Percentiles rank a stretch among this genome's conserved stretches.
These are phyloP conservation scores for Colletotrichum limetticola DNA, from an alignment of 2,329 filamentous ascomycete species.

Conservation along the genomic window DNA sequence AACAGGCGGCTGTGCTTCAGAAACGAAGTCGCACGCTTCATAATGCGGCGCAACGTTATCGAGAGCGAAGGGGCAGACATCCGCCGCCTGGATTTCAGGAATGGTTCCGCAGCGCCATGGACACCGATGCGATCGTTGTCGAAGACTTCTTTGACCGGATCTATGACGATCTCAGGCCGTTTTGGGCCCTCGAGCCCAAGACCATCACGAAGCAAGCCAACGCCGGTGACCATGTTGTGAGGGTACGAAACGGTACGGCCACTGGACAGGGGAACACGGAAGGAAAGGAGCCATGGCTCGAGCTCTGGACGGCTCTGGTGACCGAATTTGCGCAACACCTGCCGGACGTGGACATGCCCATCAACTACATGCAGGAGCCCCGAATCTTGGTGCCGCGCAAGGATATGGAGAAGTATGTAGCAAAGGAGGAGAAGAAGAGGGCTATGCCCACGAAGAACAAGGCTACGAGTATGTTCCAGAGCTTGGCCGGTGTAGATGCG, in stretches of 20 bases:
- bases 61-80: constrained; percentile 65
- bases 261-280: constrained; percentile 50
- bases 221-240: constrained; percentile 58
- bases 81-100: constrained; percentile 72
- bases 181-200: constrained; percentile 64
- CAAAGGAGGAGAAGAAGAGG: constrained; percentile 56
- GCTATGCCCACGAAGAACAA: constrained; percentile 53
- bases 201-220: constrained; percentile 51
- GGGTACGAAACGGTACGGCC: constrained; percentile 58
- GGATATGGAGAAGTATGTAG: constrained; percentile 61
- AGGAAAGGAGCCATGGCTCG: constrained; percentile 55
- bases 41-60: constrained; percentile 65
- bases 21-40: constrained; percentile 59
- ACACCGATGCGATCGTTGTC: constrained; percentile 64
- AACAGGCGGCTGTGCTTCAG: constrained; percentile 53
- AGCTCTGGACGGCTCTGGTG: constrained; percentile 61
- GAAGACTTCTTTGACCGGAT: constrained; percentile 75
- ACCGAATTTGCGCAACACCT: constrained; percentile 62
- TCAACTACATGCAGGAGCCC: constrained; percentile 73
- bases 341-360: constrained; percentile 74
- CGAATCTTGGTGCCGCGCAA: constrained; percentile 70
- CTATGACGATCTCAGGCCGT: constrained; percentile 70
- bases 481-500: constrained; percentile 50
- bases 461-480: constrained; percentile 56
- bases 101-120: constrained; percentile 66